Evolutionary conservation across 73 alveolate genomes (phyloP), one percentile per base, ranked within the genome.

Genomic region (Symbiodinium natans): DNA sequence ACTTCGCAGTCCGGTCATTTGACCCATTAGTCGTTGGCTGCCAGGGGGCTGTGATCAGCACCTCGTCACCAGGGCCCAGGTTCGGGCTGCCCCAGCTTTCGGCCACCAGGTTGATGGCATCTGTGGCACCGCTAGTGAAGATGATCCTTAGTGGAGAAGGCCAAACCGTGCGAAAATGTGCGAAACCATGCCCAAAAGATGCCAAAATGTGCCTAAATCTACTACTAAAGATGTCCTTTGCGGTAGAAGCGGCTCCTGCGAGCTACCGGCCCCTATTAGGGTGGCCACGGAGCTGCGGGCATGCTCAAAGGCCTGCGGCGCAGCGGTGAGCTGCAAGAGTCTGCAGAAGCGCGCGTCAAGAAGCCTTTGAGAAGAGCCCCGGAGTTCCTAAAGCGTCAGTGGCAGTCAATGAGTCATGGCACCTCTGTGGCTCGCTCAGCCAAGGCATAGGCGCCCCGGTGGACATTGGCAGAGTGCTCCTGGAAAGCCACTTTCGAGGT

Each of bases 71-170:
- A 21, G 90, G 84, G 13, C n/a, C 59, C 94, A 93, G 77, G 83
- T 93, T 93, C 59, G 54, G 82, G 39, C 82, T 41, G 40, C 99
- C 99, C 99, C 99, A 93, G 48, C 93, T 93, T 29, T 83, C 87
- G 5, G 99, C 99, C 41, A 93, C 99, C 86, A 93, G 82, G 94
- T 93, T 93, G 88, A 93, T 93, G 89, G 94, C 99, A n/a, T 93
- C 99, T n/a, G 99, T 93, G 38, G 99, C 99, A 34, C 99, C 99
- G 23, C 84, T 34, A 42, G 99, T 93, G 93, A 93, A 93, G n/a
- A 93, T 63, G 46, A 93, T 54, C 97, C 97, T 90, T 31, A 33
- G 92, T 15, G 31, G 21, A 33, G 38, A 17, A 29, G 25, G 36
- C 7, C 77, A 63, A 25, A 1, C 77, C n/a, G n/a, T n/a, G n/a